Evolutionary conservation across 257 asterid genomes (phyloP).

Genomic region (Fraxinus americana): DNA sequence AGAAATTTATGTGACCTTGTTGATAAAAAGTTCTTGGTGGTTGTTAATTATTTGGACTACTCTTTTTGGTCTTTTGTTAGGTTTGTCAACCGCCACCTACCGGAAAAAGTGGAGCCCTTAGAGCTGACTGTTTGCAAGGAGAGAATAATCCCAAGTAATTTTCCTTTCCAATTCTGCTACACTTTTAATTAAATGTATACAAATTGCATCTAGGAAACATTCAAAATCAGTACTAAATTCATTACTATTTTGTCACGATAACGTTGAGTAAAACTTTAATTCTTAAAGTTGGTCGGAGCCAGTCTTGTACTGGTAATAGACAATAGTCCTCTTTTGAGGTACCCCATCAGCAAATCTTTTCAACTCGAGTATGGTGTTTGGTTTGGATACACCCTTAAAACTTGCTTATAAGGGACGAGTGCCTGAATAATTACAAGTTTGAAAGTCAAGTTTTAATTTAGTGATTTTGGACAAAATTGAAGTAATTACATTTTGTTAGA

Average conservation of each 20-base stretch:
- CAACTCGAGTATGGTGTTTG: too few species aligned
- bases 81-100: conserved; percentile 83
- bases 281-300: too few species aligned
- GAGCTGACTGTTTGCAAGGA: conserved; percentile 67
- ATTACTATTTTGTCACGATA: too few species aligned
- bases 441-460: too few species aligned
- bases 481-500: background rate
- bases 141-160: conserved; percentile 71
- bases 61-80: conserved; percentile 40
- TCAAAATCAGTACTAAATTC: background rate
- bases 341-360: too few species aligned
- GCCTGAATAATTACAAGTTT: too few species aligned
- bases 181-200: background rate
- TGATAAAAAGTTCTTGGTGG: background rate
- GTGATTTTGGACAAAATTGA: background rate
- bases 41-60: conserved; percentile 15
- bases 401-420: too few species aligned
- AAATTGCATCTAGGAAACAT: background rate
- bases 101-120: conserved; percentile 84
- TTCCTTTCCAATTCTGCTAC: background rate
- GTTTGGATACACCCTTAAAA: too few species aligned
- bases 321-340: too few species aligned
- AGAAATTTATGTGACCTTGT: background rate
- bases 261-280: too few species aligned
- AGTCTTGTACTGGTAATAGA: too few species aligned